Base-by-base conservation (phyloP, 768 basidiomycete genomes). In the Bullera alba region DNA sequence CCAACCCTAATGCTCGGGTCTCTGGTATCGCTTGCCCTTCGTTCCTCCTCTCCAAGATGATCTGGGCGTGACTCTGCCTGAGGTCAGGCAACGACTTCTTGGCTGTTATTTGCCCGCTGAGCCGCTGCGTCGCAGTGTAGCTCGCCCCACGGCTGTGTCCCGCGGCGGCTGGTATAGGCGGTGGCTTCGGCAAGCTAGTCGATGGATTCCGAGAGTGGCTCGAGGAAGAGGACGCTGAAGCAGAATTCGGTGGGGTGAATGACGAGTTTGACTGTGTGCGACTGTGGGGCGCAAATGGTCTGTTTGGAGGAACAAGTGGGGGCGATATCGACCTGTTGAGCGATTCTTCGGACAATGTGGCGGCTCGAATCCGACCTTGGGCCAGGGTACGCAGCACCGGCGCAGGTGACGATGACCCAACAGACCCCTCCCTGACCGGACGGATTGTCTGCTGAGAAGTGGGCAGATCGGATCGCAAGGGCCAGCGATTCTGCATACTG, bases 31-130 rank as follows among this genome's bases (percentile, higher is more conserved):
- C 47, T 22, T 47, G 35, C 5, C 51, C 58, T 23, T 56, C 54
- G 22, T 56, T 56, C 8, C 61, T 47, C 4, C 74, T 59, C 27
- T 76, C 74, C 22, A 61, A 58, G 7, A 75, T 68, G 54, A 74
- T 75, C 46, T 70, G 65, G 28, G 70, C 66, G 48, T 75, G 74
- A 38, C 65, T 70, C 42, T 73, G 80, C 23, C 85, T 79, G 41
- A 93, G 75, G 65, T 95, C 89, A 5, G 91, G 90, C 50, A 93
- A 76, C 50, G 87, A 90, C 73, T 91, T 87, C 76, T 88, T 91
- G 28, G 76, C 50, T 3, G 63, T 61, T 6, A 76, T 53, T 1
- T 42, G 54, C 1, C 48, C 61, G 43, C 69, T 67, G 6, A 59
- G 46, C 7, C 69, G 52, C 26, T 67, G 69, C 21, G 61, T 54